Conservation (phyloP, 2,329 filamentous ascomycete genomes). For the Neofusicoccum sp. region DNA sequence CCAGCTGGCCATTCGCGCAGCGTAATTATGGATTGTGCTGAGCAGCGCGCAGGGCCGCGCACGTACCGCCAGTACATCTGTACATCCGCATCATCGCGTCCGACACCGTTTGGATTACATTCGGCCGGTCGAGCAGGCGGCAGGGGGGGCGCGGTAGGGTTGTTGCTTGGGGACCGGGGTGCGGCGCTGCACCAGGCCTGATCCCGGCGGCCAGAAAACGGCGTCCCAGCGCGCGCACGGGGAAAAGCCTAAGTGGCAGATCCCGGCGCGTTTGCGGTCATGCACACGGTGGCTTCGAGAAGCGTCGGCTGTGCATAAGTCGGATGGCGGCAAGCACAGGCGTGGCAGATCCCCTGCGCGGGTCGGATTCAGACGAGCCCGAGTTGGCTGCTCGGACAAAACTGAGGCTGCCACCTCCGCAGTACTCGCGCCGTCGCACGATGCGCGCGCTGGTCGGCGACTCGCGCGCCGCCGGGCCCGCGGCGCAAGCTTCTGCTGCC, state of each 20-base stretch:
- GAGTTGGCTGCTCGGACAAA: constrained; percentile 10
- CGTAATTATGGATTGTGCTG: constrained; percentile 19
- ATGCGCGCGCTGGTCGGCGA: background rate
- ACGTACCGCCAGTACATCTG: constrained; percentile 19
- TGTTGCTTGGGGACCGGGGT: constrained; percentile 18
- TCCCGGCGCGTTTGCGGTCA: constrained; percentile 9
- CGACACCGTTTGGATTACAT: constrained; percentile 19
- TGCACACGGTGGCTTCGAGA: constrained; percentile 19
- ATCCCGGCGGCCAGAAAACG: constrained; percentile 7
- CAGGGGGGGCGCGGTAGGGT: constrained; percentile 16
- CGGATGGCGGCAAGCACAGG: constrained; percentile 13
- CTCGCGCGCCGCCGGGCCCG: background rate
- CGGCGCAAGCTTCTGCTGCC: background rate
- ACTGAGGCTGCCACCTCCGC: constrained; percentile 15
- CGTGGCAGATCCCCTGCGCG: constrained; percentile 10
- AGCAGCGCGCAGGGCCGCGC: constrained; percentile 11
- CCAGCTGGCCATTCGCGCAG: constrained; percentile 14
- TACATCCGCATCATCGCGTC: constrained; percentile 19
- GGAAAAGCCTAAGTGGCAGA: constrained; percentile 17
- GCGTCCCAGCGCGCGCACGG: constrained; percentile 8
- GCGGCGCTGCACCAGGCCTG: constrained; percentile 6
- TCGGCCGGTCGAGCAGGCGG: constrained; percentile 16
- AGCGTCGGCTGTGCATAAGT: constrained; percentile 19
- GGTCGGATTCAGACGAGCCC: constrained; percentile 14
- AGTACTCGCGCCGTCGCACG: background rate